A percentile compares a stretch with the other conserved stretches of the same genome.
Conservation (phyloP, 2,329 filamentous ascomycete species). For the Diplodia scrobiculata region DNA sequence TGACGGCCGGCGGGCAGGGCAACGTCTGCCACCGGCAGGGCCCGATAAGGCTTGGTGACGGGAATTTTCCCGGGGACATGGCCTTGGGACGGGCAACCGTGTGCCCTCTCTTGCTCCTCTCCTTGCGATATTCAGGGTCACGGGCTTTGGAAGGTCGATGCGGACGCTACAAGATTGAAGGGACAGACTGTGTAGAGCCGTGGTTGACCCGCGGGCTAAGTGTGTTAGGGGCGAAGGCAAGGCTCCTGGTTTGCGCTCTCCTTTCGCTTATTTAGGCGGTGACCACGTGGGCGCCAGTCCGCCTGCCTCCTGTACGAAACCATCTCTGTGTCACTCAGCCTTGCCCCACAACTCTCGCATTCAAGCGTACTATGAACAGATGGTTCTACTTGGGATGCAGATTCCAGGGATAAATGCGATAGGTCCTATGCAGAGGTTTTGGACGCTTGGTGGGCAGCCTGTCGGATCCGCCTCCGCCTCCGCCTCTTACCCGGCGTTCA, state of each 20-base stretch:
- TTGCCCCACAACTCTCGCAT: constrained; percentile 2
- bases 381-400: not conserved
- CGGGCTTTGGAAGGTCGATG: not conserved
- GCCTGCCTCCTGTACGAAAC: constrained; percentile 18
- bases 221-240: constrained; percentile 13
- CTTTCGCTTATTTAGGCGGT: constrained; percentile 24
- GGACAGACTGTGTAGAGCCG: constrained; percentile 9
- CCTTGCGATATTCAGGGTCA: not conserved
- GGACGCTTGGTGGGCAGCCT: constrained; percentile 15
- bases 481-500: constrained; percentile 10
- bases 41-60: constrained; percentile 34
- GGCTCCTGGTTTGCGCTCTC: constrained; percentile 13
- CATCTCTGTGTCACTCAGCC: constrained; percentile 7
- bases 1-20: constrained; percentile 29
- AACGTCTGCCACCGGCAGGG: constrained; percentile 32
- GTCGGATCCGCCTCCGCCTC: not conserved
- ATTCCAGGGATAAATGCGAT: constrained; percentile 8
- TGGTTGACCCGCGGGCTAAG: constrained; percentile 4
- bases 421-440: not conserved
- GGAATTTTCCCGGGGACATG: constrained; percentile 40
- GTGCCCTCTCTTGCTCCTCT: constrained; percentile 5
- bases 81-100: constrained; percentile 36
- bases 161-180: constrained; percentile 7
- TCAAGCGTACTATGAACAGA: not conserved
- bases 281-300: constrained; percentile 26